Evolutionary conservation across 495 filamentous ascomycete species (phyloP).

Genomic region (Schizothecium vesticola): DNA sequence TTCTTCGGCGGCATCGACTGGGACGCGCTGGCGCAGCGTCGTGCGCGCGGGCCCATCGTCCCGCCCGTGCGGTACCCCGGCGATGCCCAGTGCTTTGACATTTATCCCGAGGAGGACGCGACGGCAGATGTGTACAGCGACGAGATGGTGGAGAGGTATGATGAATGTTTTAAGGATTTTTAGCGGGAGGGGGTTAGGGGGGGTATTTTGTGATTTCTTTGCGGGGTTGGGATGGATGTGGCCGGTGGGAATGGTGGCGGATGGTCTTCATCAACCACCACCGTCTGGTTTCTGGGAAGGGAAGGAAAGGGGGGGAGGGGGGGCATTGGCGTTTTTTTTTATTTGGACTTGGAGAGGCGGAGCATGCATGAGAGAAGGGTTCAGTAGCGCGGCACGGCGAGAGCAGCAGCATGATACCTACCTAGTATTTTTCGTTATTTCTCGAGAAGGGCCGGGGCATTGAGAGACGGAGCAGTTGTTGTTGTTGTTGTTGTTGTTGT

Average conservation of each 20-base stretch:
- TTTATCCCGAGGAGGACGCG: conserved; percentile 62
- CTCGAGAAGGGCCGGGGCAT: background rate
- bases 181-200: conserved; percentile 28
- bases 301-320: background rate
- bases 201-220: background rate
- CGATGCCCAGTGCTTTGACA: conserved; percentile 86
- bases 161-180: conserved; percentile 75
- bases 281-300: background rate
- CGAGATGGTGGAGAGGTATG: conserved; percentile 68
- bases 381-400: too few relatives aligned
- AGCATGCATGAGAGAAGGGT: background rate
- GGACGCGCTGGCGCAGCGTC: conserved; percentile 70
- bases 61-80: conserved; percentile 74
- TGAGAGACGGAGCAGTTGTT: background rate
- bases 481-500: too few relatives aligned
- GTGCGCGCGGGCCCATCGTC: conserved; percentile 75
- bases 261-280: background rate
- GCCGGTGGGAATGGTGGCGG: background rate
- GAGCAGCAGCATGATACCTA: background rate
- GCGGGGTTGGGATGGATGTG: background rate
- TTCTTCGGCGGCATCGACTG: conserved; percentile 84
- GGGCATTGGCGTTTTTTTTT: background rate
- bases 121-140: conserved; percentile 59
- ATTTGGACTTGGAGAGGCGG: background rate
- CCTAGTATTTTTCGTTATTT: background rate